A percentile compares a stretch with the other conserved stretches of the same genome.
phyloP scores from a whole-genome alignment of 768 basidiomycete species.

The Cystobasidium onofrii region DNA sequence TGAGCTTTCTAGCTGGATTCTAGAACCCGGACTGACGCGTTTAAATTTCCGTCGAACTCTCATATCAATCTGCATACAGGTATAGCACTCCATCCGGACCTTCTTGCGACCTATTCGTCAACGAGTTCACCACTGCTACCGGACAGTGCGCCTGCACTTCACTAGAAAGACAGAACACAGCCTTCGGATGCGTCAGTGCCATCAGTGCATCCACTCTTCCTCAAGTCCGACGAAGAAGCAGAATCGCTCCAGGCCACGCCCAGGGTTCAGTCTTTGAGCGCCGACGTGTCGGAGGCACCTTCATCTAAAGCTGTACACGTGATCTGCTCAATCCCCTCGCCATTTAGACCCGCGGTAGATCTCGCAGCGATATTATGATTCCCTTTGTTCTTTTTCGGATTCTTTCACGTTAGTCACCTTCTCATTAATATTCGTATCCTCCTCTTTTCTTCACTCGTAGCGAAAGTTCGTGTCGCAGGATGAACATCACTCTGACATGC shows the following conservation, averaged over 20 bases:
- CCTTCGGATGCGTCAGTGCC: neutral
- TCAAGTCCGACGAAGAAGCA: neutral
- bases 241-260: neutral
- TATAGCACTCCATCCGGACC: neutral
- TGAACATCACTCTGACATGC: no score
- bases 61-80: neutral
- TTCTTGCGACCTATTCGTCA: neutral
- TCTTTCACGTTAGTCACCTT: no score
- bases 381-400: no score
- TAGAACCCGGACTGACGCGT: neutral
- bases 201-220: neutral
- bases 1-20: neutral
- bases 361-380: no score
- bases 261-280: neutral
- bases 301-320: no score
- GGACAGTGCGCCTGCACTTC: neutral
- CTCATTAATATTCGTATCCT: no score
- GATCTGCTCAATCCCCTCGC: no score
- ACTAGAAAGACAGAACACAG: neutral
- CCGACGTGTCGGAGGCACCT: no score
- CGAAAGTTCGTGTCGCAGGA: no score
- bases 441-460: no score
- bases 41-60: no score
- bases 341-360: no score
- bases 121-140: neutral